phyloP scores from a whole-genome alignment of 1,284 basidiomycete genomes.

The Trichosporon faecale region DNA sequence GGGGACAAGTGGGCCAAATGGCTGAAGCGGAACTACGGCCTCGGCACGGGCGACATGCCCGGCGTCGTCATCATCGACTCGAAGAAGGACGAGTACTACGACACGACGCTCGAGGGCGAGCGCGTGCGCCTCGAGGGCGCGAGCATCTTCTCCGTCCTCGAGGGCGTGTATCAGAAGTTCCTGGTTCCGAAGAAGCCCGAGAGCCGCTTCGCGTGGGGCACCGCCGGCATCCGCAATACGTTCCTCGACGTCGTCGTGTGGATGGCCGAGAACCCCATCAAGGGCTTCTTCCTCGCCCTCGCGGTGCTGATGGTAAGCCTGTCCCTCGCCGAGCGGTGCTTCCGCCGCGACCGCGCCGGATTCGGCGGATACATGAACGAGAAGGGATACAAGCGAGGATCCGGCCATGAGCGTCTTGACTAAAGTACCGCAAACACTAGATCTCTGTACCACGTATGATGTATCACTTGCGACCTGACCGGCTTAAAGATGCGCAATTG shows the following conservation, averaged over 20 bases:
- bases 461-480: conserved; percentile 5
- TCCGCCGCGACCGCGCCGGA: conserved; percentile 28
- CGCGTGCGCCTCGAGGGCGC: conserved; percentile 60
- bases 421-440: neutral
- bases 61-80: conserved; percentile 74
- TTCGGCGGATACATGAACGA: conserved; percentile 24
- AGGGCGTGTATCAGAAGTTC: conserved; percentile 62
- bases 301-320: conserved; percentile 38
- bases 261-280: conserved; percentile 45
- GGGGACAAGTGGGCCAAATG: conserved; percentile 72
- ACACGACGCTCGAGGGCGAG: conserved; percentile 67
- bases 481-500: neutral
- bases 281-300: conserved; percentile 39
- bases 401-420: conserved; percentile 16
- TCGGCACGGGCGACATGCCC: conserved; percentile 55
- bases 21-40: conserved; percentile 66
- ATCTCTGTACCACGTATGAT: conserved; percentile 2
- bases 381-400: conserved; percentile 13
- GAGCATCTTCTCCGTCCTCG: conserved; percentile 67
- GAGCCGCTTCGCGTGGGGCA: conserved; percentile 35
- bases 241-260: conserved; percentile 31
- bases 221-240: conserved; percentile 46
- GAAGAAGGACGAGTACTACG: conserved; percentile 38
- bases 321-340: conserved; percentile 36
- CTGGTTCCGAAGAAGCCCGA: conserved; percentile 56